phyloP scores from a whole-genome alignment of 352 stramenopile genomes.

The Globisporangium perplexum region DNA sequence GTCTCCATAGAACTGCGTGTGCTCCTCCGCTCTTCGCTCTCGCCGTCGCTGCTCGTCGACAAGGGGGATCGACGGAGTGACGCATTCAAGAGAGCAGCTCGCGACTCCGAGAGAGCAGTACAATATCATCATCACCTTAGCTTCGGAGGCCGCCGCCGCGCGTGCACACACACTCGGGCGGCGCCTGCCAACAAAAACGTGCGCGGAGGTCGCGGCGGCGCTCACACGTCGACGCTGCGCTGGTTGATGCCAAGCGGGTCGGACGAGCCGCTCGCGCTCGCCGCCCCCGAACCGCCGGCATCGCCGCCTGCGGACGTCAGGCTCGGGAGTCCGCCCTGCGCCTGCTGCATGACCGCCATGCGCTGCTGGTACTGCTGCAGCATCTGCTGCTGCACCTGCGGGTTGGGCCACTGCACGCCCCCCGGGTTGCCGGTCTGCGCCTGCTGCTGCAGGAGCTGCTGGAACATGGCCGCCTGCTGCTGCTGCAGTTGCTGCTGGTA shows the following conservation, averaged over 20 bases:
- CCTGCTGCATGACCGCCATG: constrained; percentile 64
- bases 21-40: neutral
- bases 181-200: neutral
- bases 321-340: constrained; percentile 23
- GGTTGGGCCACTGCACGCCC: constrained; percentile 64
- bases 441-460: constrained; percentile 84
- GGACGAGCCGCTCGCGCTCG: constrained; percentile 23
- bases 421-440: constrained; percentile 45
- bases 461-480: constrained; percentile 83
- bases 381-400: constrained; percentile 85
- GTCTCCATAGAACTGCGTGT: neutral
- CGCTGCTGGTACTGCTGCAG: constrained; percentile 87
- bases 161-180: too few species aligned
- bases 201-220: neutral
- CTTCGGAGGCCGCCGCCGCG: neutral
- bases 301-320: constrained; percentile 47
- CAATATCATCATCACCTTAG: neutral
- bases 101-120: neutral
- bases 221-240: constrained; percentile 69
- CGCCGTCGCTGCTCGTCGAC: neutral
- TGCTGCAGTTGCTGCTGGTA: constrained; percentile 88
- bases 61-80: neutral
- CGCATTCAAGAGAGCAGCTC: neutral
- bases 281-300: constrained; percentile 13
- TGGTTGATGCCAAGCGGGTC: constrained; percentile 73